These are phyloP conservation scores for Pestalotiopsis sp. DNA, from an alignment of 2,329 filamentous ascomycete genomes.

Conservation along the genomic window DNA sequence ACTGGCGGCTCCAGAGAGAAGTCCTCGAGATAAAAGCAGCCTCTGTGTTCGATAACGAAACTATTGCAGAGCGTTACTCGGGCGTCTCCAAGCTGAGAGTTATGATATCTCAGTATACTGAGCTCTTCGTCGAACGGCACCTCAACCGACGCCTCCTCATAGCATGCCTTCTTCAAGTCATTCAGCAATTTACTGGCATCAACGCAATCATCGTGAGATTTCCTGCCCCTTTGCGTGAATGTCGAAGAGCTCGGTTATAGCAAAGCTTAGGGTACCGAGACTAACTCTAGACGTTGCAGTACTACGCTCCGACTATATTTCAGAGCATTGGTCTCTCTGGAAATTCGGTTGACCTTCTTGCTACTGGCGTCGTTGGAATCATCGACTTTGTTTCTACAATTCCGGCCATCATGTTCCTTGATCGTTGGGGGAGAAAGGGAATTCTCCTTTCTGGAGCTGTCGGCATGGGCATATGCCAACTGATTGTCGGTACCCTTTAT, in stretches of 20 bases:
- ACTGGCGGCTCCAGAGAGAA: constrained; percentile 31
- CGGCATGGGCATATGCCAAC: constrained; percentile 40
- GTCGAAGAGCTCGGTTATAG: neutral
- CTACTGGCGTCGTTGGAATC: constrained; percentile 61
- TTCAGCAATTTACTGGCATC: constrained; percentile 54
- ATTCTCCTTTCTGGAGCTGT: constrained; percentile 43
- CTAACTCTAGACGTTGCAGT: constrained; percentile 19
- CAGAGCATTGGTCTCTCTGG: constrained; percentile 41
- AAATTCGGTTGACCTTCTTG: constrained; percentile 49
- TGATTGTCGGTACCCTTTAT: neutral
- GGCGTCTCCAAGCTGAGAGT: constrained; percentile 32
- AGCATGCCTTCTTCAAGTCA: constrained; percentile 57
- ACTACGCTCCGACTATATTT: constrained; percentile 51
- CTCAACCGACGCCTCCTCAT: constrained; percentile 49
- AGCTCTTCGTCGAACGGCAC: constrained; percentile 31
- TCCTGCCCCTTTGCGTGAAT: neutral
- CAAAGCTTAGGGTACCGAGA: neutral
- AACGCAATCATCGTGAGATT: constrained; percentile 42
- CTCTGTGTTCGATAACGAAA: constrained; percentile 35
- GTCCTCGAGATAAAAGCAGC: constrained; percentile 40
- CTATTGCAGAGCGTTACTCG: constrained; percentile 30
- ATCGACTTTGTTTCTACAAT: constrained; percentile 51
- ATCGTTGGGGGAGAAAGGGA: constrained; percentile 47
- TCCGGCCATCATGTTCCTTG: constrained; percentile 42
- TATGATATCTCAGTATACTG: constrained; percentile 33